Base-by-base conservation (phyloP, 768 basidiomycete species). In the Mycena kentingensis region DNA sequence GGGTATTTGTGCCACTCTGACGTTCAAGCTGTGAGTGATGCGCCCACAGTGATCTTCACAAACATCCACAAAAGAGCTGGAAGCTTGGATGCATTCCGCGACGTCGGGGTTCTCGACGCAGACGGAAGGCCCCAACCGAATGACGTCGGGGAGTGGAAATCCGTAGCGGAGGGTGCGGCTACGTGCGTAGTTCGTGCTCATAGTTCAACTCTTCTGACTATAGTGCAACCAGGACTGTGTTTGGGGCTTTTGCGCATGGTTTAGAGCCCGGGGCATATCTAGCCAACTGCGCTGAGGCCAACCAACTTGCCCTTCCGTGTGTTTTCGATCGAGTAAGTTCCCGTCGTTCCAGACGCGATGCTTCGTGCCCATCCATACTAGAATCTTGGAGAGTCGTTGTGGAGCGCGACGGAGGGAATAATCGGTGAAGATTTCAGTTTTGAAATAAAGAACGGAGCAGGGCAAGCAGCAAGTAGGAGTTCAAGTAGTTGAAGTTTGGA, bases 391-490 rank as follows among this genome's bases (percentile, higher is more conserved):
- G 18, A 51, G 31, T 21, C 16, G 18, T 25, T 51, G 15, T 51
- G 49, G 49, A 21, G 4, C 3, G 8, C 42, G 3, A 42, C 49
- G 6, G 49, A 51, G 38, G 31, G 35, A 15, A 21, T 42, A 5
- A 15, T 51, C 28, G 49, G 49, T 3, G 37, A 51, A 39, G 6
- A 24, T 29, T 51, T 51, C 31, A 15, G 21, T 2, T 41, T 51
- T 15, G n/a, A n/a, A n/a, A n/a, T n/a, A n/a, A n/a, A n/a, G n/a
- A n/a, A n/a, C n/a, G n/a, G n/a, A n/a, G n/a, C n/a, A n/a, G n/a
- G n/a, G n/a, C n/a, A n/a, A n/a, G n/a, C n/a, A n/a, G n/a, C n/a
- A n/a, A n/a, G n/a, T n/a, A n/a, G n/a, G n/a, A n/a, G n/a, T n/a
- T n/a, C n/a, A n/a, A n/a, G n/a, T n/a, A n/a, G n/a, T n/a, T n/a